Evolutionary conservation across 805 yeast genomes (phyloP).

Genomic region (Yarrowia sp.): DNA sequence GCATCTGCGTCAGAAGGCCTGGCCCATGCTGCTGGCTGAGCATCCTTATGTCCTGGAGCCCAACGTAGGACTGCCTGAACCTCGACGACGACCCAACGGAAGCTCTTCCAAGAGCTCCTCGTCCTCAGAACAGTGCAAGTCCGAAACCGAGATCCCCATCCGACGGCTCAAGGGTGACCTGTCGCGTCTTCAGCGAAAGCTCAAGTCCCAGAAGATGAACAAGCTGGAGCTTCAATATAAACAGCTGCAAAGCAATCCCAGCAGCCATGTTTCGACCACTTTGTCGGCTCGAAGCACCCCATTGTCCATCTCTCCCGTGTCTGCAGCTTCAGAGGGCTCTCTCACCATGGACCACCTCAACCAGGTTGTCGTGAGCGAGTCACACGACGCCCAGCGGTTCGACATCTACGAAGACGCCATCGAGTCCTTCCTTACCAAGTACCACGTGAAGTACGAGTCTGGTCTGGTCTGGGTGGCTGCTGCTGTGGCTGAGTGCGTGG

Average conservation of each 20-base stretch:
- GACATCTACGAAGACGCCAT: slow-evolving; percentile 54
- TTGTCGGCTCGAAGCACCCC: slow-evolving; percentile 22
- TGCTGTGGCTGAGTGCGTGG: slow-evolving; percentile 85
- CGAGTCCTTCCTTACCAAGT: slow-evolving; percentile 61
- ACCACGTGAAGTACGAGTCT: slow-evolving; percentile 82
- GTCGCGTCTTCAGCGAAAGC: slow-evolving; percentile 31
- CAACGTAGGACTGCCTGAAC: slow-evolving; percentile 57
- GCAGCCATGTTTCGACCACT: slow-evolving; percentile 20
- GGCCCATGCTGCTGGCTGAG: slow-evolving; percentile 78
- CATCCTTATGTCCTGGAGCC: slow-evolving; percentile 86
- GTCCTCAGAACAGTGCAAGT: background rate
- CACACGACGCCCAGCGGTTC: slow-evolving; percentile 29
- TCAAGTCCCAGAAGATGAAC: slow-evolving; percentile 21
- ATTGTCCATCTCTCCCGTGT: slow-evolving; percentile 19
- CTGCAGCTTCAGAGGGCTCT: slow-evolving; percentile 25
- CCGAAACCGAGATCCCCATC: slow-evolving; percentile 32
- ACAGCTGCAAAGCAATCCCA: slow-evolving; percentile 22
- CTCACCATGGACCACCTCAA: slow-evolving; percentile 24
- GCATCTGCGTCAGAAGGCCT: slow-evolving; percentile 65
- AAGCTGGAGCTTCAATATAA: slow-evolving; percentile 17
- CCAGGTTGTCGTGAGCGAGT: slow-evolving; percentile 26
- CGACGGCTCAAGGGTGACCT: slow-evolving; percentile 38
- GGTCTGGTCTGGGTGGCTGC: slow-evolving; percentile 86
- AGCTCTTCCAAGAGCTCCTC: slow-evolving; percentile 6
- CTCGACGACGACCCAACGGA: slow-evolving; percentile 31